Evolutionary conservation across 1,139 yeast species (phyloP).

Genomic region (Pichia inconspicua): DNA sequence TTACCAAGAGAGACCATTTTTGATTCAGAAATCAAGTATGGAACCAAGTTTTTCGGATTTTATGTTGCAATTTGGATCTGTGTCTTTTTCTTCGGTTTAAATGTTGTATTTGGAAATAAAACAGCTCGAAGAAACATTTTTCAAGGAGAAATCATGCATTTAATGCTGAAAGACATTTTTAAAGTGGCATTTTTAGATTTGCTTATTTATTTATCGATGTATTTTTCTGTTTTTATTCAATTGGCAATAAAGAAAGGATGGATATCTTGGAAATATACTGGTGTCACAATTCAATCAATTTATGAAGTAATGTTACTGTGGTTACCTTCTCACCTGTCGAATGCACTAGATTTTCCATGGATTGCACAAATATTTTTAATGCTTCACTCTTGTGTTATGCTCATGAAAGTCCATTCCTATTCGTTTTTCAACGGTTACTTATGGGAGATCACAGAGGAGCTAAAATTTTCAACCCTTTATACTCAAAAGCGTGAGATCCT

Average conservation of each 20-base stretch:
- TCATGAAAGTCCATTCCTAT: constrained; percentile 92
- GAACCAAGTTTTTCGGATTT: constrained; percentile 51
- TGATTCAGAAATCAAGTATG: constrained; percentile 31
- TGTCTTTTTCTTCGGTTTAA: constrained; percentile 45
- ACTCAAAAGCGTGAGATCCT: constrained; percentile 23
- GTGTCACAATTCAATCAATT: constrained; percentile 51
- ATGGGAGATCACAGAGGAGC: constrained; percentile 58
- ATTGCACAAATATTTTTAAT: constrained; percentile 76
- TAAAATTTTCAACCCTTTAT: constrained; percentile 38
- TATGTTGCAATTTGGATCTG: constrained; percentile 65
- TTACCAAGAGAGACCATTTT: constrained; percentile 38
- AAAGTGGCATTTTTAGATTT: constrained; percentile 64
- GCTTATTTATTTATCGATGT: constrained; percentile 58
- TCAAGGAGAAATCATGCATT: constrained; percentile 43
- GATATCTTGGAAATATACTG: constrained; percentile 51
- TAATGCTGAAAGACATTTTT: constrained; percentile 48
- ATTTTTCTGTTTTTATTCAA: constrained; percentile 52
- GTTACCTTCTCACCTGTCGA: constrained; percentile 43
- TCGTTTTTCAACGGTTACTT: constrained; percentile 84
- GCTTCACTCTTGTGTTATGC: constrained; percentile 72
- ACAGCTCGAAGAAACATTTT: constrained; percentile 26
- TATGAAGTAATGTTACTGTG: constrained; percentile 48
- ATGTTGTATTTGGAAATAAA: constrained; percentile 39
- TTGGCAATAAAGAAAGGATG: constrained; percentile 34
- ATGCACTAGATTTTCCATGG: constrained; percentile 61